Evolutionary conservation across 2,329 filamentous ascomycete species (phyloP).

Genomic region (Aureobasidium pullulans): DNA sequence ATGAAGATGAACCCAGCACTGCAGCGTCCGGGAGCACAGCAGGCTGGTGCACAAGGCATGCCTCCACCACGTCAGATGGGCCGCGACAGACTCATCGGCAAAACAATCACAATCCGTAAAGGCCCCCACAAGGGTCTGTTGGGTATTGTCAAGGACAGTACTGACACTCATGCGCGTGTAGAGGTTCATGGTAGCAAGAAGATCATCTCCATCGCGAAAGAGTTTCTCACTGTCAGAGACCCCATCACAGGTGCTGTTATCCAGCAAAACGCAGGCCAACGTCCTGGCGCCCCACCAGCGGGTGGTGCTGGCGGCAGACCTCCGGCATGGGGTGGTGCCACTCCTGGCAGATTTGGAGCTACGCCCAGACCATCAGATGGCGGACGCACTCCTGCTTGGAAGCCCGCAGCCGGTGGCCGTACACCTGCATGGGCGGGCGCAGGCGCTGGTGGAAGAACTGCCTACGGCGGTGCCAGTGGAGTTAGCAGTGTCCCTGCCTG

Average conservation of each 20-base stretch:
- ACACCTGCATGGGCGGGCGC: constrained; percentile 40
- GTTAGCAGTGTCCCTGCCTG: constrained; percentile 40
- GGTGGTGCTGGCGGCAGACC: constrained; percentile 32
- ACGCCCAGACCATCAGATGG: constrained; percentile 41
- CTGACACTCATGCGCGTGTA: constrained; percentile 75
- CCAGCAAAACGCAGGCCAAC: constrained; percentile 50
- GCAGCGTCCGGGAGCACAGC: constrained; percentile 55
- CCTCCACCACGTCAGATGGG: constrained; percentile 67
- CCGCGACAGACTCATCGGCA: constrained; percentile 77
- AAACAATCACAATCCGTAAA: constrained; percentile 81
- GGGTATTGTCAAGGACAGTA: constrained; percentile 93
- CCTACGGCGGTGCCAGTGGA: constrained; percentile 38
- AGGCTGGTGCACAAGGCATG: constrained; percentile 48
- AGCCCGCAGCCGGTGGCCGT: constrained; percentile 32
- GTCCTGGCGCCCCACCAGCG: constrained; percentile 35
- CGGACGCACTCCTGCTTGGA: constrained; percentile 62
- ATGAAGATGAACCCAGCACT: constrained; percentile 88
- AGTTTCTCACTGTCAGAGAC: constrained; percentile 78
- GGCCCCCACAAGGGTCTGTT: constrained; percentile 88
- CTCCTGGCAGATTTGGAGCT: constrained; percentile 39
- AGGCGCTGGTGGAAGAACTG: constrained; percentile 34
- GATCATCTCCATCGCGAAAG: constrained; percentile 75
- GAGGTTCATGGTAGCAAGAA: constrained; percentile 94
- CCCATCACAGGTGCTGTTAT: constrained; percentile 68
- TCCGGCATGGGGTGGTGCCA: constrained; percentile 21